These are phyloP conservation scores for Incumbomyces delicatus DNA, from an alignment of 2,329 filamentous ascomycete genomes.

Conservation along the genomic window DNA sequence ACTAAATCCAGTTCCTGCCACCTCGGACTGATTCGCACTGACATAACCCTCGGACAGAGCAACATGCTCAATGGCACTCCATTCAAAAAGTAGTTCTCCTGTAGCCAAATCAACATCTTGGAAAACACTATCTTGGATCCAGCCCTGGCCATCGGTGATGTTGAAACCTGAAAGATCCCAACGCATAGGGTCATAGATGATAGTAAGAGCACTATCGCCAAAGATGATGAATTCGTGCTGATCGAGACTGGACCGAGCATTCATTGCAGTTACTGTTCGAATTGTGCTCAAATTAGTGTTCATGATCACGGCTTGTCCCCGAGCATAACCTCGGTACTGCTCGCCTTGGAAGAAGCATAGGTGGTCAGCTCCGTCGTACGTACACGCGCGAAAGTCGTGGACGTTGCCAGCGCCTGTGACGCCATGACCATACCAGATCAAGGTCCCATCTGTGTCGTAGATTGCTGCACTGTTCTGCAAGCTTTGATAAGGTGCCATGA, in stretches of 20 bases:
- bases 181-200: slow-evolving; percentile 33
- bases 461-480: slow-evolving; percentile 42
- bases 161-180: slow-evolving; percentile 39
- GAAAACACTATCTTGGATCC: slow-evolving; percentile 44
- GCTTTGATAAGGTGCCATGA: slow-evolving; percentile 41
- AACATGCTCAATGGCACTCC: slow-evolving; percentile 49
- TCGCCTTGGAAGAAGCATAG: slow-evolving; percentile 45
- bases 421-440: slow-evolving; percentile 43
- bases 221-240: slow-evolving; percentile 45
- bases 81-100: slow-evolving; percentile 49
- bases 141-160: slow-evolving; percentile 35
- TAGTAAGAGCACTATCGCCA: slow-evolving; percentile 35
- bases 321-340: slow-evolving; percentile 43
- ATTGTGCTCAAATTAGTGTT: slow-evolving; percentile 41
- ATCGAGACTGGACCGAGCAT: slow-evolving; percentile 29
- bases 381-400: slow-evolving; percentile 40
- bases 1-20: slow-evolving; percentile 39
- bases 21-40: slow-evolving; percentile 34
- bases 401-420: slow-evolving; percentile 38
- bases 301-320: slow-evolving; percentile 45
- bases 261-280: slow-evolving; percentile 34
- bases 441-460: slow-evolving; percentile 42
- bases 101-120: slow-evolving; percentile 45
- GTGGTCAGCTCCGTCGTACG: slow-evolving; percentile 39
- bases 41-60: slow-evolving; percentile 40